Percentiles rank a stretch among this genome's conserved stretches.
Evolutionary conservation across 371 early-diverging fungal genomes (phyloP).

Genomic region (Apophysomyces ossiformis): DNA sequence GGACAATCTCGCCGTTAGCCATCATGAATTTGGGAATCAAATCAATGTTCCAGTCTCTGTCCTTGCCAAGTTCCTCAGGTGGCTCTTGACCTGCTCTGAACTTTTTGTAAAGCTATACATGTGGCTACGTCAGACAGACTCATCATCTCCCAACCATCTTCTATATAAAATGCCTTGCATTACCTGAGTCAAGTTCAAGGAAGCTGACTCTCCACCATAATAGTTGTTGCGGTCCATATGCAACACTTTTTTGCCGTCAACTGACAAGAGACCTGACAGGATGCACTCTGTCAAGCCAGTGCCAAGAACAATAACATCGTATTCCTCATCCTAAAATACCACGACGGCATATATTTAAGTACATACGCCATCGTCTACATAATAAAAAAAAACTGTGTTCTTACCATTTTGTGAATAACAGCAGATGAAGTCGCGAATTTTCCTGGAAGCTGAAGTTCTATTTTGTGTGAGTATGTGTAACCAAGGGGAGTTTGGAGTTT

Average conservation of each 20-base stretch:
- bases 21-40: constrained; percentile 99
- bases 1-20: constrained; percentile 94
- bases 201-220: constrained; percentile 98
- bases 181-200: constrained; percentile 93
- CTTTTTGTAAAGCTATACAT: constrained; percentile 79
- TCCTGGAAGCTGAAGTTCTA: background rate
- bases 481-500: background rate
- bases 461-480: background rate
- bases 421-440: background rate
- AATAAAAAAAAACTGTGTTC: background rate
- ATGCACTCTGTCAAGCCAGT: constrained; percentile 99
- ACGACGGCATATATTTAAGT: too few species aligned
- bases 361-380: too few species aligned
- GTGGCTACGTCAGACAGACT: background rate
- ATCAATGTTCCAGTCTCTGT: constrained; percentile 98
- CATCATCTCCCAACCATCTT: background rate
- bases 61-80: constrained; percentile 76
- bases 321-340: constrained; percentile 76
- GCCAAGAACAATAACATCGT: constrained; percentile 97
- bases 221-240: constrained; percentile 99
- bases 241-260: constrained; percentile 98
- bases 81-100: constrained; percentile 76
- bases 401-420: constrained; percentile 25
- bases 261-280: constrained; percentile 97
- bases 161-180: background rate